phyloP scores from a whole-genome alignment of 345 rosid species.

The Salix purpurea region DNA sequence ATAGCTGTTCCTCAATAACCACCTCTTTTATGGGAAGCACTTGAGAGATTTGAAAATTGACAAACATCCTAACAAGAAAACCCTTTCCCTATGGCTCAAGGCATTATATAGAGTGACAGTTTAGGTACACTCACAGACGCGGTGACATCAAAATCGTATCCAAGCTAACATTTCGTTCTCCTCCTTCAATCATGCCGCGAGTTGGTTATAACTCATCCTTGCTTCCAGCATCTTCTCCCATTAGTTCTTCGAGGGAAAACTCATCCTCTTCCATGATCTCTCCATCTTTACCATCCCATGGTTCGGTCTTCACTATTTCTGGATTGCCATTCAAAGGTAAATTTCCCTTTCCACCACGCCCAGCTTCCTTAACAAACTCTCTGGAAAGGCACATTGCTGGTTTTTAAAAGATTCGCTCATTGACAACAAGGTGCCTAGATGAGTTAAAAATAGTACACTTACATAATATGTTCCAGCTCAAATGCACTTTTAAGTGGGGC shows the following conservation, averaged over 20 bases:
- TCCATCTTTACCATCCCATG: slow-evolving; percentile 96
- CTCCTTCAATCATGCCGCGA: not conserved
- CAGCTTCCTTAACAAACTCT: slow-evolving; percentile 87
- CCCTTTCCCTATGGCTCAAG: not conserved
- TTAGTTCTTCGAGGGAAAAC: slow-evolving; percentile 88
- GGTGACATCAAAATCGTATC: slow-evolving; percentile 19
- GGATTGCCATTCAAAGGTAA: slow-evolving; percentile 63
- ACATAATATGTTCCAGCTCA: slow-evolving; percentile 77
- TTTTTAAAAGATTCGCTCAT: not conserved
- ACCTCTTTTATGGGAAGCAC: too few relatives aligned
- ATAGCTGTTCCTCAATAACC: too few relatives aligned
- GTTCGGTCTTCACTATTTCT: slow-evolving; percentile 52
- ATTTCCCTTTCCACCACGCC: slow-evolving; percentile 92
- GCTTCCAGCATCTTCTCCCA: slow-evolving; percentile 53
- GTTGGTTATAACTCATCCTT: slow-evolving; percentile 55
- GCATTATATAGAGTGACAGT: not conserved
- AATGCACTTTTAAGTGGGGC: slow-evolving; percentile 96
- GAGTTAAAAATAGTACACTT: slow-evolving; percentile 30
- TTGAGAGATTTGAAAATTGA: not conserved
- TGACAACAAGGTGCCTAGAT: not conserved
- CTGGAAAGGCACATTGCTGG: slow-evolving; percentile 36
- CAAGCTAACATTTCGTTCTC: not conserved
- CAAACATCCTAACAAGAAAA: not conserved
- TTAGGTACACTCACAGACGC: not conserved
- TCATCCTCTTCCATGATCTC: slow-evolving; percentile 77